Evolutionary conservation across 2,329 filamentous ascomycete species (phyloP), one percentile per base, ranked within the genome.

Genomic region (Neofusicoccum cordaticola): DNA sequence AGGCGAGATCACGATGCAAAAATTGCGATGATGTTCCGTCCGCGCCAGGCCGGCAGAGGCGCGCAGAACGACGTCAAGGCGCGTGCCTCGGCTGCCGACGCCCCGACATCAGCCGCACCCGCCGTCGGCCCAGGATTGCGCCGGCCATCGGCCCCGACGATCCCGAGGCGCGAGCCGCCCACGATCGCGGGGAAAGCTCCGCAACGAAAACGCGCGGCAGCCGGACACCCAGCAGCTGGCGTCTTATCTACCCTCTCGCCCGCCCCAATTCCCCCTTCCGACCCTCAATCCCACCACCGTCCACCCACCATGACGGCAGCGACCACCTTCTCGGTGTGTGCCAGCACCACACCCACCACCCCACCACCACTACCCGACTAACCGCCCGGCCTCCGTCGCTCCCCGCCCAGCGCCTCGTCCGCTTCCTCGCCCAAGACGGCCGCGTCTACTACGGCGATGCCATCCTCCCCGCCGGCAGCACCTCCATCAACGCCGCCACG

Each of bases 401-500:
- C 48, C 27, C 48, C 8, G 4, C 15, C 53, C 56, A 75, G 50
- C 68, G 74, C 27, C 65, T 77, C 48, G 73, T 77, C 17, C 68
- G 75, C 1, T 77, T 77, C 60, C 65, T 71, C 39, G 69, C 67
- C 22, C 66, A 73, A 4, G 71, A 72, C 37, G 75, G 74, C 2
- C 71, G 73, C 53, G 69, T 66, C 0, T 68, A 70, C 13, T 76
- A 73, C 65, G 75, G 75, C 1, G 71, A 77, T 53, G 89, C 90
- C 66, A 86, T 92, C 64, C 83, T 92, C 19, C 87, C 88, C 3
- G 62, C 76, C 0, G 87, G 86, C 19, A 78, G 83, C 44, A 85
- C 75, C 56, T 87, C 91, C 71, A 83, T 91, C 67, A 79, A 84
- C 66, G 83, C 86, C 77, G 83, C 84, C 1, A 85, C 80, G 57